Conservation (phyloP, 225 moss, liverwort and hornwort species). For the Antitrichia curtipendula region DNA sequence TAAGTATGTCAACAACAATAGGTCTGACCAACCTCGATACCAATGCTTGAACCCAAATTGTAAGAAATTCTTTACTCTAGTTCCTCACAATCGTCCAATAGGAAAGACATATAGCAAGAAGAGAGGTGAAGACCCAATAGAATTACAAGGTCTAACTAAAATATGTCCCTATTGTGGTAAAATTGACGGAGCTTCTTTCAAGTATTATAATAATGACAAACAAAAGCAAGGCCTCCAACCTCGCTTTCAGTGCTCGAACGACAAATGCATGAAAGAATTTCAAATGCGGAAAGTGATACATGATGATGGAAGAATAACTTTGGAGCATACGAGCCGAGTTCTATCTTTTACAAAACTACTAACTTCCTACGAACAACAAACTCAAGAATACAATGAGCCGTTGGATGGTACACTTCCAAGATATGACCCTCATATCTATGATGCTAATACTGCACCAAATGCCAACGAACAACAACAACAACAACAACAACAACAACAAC, state of each 20-base stretch:
- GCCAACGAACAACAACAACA: too few relatives aligned
- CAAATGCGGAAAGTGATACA: not conserved
- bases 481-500: too few relatives aligned
- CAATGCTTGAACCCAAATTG: not conserved
- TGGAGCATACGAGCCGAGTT: not conserved
- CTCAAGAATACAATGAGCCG: too few relatives aligned
- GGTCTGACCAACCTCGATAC: not conserved
- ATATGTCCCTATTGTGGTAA: not conserved
- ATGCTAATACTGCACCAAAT: not conserved
- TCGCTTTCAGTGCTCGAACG: not conserved
- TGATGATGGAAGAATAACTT: not conserved
- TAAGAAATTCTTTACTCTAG: not conserved
- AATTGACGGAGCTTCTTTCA: not conserved
- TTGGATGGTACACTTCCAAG: not conserved
- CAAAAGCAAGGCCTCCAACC: not conserved
- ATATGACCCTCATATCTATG: not conserved
- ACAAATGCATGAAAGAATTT: not conserved
- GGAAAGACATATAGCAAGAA: not conserved
- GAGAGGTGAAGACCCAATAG: not conserved
- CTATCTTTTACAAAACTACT: not conserved
- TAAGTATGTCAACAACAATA: not conserved
- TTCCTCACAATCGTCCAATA: not conserved
- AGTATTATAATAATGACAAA: not conserved
- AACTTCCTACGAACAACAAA: not conserved
- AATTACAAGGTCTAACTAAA: not conserved